Conservation (phyloP, 169 alveolate species). For the Besnoitia besnoiti region DNA sequence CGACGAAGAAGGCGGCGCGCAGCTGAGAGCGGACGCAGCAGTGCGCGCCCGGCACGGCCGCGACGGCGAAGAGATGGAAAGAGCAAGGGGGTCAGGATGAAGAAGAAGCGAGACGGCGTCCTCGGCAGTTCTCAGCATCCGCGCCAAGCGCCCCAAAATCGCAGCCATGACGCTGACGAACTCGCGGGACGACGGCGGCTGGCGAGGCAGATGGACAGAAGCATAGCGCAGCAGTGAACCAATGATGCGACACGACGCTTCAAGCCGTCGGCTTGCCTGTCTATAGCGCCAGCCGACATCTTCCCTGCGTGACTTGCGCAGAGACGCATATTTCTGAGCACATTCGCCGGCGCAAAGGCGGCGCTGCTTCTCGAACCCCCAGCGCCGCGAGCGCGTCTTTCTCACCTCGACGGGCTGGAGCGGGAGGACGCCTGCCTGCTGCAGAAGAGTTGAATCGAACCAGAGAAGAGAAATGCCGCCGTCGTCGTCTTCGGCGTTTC, state of each 20-base stretch:
- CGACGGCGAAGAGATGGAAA: not conserved
- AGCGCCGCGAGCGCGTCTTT: not conserved
- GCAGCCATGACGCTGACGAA: not conserved
- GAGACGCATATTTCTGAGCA: too few relatives aligned
- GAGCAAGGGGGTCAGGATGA: too few relatives aligned
- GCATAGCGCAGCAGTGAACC: too few relatives aligned
- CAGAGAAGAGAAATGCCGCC: not conserved
- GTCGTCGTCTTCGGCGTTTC: not conserved
- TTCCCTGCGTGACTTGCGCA: too few relatives aligned
- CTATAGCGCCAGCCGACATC: too few relatives aligned
- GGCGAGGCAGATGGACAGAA: too few relatives aligned
- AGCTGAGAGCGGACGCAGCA: not conserved
- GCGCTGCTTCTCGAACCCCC: not conserved
- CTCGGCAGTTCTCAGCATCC: not conserved
- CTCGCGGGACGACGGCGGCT: not conserved
- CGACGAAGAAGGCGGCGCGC: not conserved
- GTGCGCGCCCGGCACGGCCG: not conserved
- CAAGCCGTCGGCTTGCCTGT: too few relatives aligned
- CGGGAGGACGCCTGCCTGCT: not conserved
- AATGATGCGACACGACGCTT: too few relatives aligned
- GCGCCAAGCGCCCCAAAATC: not conserved
- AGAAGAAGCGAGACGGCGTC: too few relatives aligned
- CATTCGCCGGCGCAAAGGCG: not conserved
- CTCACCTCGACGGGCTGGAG: not conserved
- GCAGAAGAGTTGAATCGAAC: not conserved